Evolutionary conservation across 176 grass and related monocot genomes (phyloP), one percentile per base, ranked within the genome.

Genomic region (Rhynchospora breviuscula): DNA sequence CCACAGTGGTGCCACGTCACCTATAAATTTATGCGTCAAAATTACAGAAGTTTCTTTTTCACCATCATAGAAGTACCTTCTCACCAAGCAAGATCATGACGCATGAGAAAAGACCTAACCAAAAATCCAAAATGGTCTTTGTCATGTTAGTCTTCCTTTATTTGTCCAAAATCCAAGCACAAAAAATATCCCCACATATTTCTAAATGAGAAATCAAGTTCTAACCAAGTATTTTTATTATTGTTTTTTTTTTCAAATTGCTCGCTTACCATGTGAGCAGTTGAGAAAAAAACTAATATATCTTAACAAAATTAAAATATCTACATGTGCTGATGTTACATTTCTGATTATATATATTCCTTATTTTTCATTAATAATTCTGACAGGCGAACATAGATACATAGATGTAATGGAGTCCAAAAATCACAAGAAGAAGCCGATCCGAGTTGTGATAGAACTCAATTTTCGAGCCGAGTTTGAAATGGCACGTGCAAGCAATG

Each of bases 401-500:
- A 88, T 91, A 29, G 94, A 91, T 83, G 84, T 93, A 45, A 46
- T 91, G 84, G 84, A 90, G 44, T 85, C 87, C 8, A 85, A 59
- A 79, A 88, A 79, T 52, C 67, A 70, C 79, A 93, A 87, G 44
- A 89, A 70, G 85, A 65, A 59, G 53, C 85, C 83, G 35, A 83
- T 87, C n/a, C 75, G 89, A 29, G 54, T 97, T 40, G 84, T 91
- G 45, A 60, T 91, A 51, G 89, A 91, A 84, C 78, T 89, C 11
- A 90, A 65, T 59, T 97, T 97, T 67, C 91, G 89, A 10, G 81
- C 78, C 22, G 87, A 90, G 87, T 97, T 97, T 69, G 89, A 91
- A 78, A 91, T 93, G 89, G 89, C 85, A 8, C 85, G 91, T 1
- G 86, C 84, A 63, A 89, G 86, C 61, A 60, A 74, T 3, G 88